Conservation (phyloP, 2,329 filamentous ascomycete genomes). For the Trichoderma guizhouense region DNA sequence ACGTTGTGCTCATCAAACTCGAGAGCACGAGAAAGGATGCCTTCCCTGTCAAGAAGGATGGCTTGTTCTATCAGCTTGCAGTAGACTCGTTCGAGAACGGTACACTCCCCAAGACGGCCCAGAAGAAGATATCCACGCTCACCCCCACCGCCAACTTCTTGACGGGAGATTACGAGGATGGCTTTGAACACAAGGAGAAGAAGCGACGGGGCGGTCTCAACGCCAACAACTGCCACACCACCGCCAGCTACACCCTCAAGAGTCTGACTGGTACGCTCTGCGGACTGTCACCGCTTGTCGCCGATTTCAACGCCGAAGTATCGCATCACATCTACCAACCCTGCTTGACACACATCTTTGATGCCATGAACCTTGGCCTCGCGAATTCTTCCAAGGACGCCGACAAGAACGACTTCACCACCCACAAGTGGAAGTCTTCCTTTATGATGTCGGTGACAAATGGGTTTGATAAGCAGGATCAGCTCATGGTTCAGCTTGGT, state of each 20-base stretch:
- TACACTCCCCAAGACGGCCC: conserved; percentile 32
- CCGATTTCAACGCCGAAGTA: conserved; percentile 42
- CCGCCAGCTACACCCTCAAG: conserved; percentile 43
- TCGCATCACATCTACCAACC: conserved; percentile 44
- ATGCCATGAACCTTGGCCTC: conserved; percentile 29
- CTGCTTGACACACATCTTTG: conserved; percentile 38
- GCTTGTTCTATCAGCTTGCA: conserved; percentile 35
- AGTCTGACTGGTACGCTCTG: conserved; percentile 41
- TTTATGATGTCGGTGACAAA: conserved; percentile 33
- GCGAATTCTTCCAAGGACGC: conserved; percentile 17
- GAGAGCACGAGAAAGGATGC: conserved; percentile 44
- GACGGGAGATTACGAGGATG: conserved; percentile 35
- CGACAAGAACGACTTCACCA: conserved; percentile 22
- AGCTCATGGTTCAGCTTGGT: conserved; percentile 30
- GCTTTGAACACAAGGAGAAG: conserved; percentile 27
- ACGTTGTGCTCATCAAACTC: conserved; percentile 40
- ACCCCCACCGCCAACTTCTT: conserved; percentile 32
- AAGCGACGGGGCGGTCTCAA: conserved; percentile 37
- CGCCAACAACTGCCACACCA: conserved; percentile 38
- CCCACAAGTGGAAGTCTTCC: conserved; percentile 30
- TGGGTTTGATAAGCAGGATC: conserved; percentile 31
- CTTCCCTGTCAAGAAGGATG: conserved; percentile 41
- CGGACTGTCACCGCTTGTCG: conserved; percentile 39
- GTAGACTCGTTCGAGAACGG: conserved; percentile 31
- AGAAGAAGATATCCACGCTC: conserved; percentile 27